Percentiles rank a stretch among this genome's conserved stretches.
Conservation (phyloP, 108 stramenopile genomes). For the Pelagomonas calceolata region DNA sequence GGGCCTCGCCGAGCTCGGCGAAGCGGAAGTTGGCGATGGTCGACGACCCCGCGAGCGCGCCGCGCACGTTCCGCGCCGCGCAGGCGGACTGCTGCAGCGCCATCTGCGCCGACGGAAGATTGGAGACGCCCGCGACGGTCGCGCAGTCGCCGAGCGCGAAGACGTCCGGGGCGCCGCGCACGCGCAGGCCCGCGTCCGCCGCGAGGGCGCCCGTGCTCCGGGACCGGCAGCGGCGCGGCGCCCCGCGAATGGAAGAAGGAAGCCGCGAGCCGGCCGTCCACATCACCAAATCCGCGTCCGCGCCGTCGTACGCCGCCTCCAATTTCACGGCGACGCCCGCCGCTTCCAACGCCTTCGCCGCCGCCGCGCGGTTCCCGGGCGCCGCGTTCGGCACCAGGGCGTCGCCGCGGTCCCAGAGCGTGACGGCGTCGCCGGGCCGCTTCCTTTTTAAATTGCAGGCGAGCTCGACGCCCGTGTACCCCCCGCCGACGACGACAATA, state of each 20-base stretch:
- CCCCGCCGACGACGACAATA: background rate
- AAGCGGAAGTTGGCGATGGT: slow-evolving; percentile 15
- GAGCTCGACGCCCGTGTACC: slow-evolving; percentile 1
- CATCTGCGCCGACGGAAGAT: slow-evolving; percentile 12
- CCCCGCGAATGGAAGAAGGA: background rate
- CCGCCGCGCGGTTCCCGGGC: background rate
- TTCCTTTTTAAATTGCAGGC: background rate
- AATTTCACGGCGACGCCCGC: background rate
- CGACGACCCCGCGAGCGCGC: slow-evolving; percentile 4
- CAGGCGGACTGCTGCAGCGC: slow-evolving; percentile 31
- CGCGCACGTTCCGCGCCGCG: slow-evolving; percentile 29
- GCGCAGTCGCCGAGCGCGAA: slow-evolving; percentile 2
- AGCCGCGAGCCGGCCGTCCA: background rate
- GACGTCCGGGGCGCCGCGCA: background rate
- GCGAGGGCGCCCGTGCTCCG: too few relatives aligned
- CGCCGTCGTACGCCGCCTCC: background rate
- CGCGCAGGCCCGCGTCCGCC: background rate
- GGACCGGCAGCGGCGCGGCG: too few relatives aligned
- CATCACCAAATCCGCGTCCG: background rate
- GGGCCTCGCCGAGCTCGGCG: slow-evolving; percentile 29
- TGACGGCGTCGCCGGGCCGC: background rate
- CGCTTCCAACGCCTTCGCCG: background rate
- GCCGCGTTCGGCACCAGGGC: background rate
- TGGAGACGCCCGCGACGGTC: background rate
- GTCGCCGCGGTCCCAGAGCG: background rate